phyloP scores from a whole-genome alignment of 169 alveolate genomes.

The Cryptosporidium felis region DNA sequence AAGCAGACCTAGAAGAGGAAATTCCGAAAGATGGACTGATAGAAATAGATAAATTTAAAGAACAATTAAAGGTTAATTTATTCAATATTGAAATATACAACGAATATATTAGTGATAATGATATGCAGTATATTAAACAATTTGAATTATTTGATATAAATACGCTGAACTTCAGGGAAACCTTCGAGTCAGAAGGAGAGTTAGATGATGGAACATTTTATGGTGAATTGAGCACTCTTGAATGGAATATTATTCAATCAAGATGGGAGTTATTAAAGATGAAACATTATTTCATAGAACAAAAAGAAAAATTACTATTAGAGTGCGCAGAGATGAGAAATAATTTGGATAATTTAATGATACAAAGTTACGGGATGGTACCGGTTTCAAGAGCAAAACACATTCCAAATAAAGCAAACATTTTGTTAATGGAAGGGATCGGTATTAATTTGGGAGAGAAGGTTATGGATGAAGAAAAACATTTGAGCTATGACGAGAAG shows the following conservation, averaged over 20 bases:
- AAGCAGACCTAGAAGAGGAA: too few species aligned
- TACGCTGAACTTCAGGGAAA: background rate
- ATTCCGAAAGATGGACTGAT: constrained; percentile 33
- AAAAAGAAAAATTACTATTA: constrained; percentile 33
- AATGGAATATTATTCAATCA: constrained; percentile 61
- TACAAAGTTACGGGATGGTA: constrained; percentile 20
- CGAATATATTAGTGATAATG: constrained; percentile 35
- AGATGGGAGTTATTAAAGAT: constrained; percentile 55
- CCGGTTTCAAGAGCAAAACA: constrained; percentile 14
- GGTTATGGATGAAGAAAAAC: background rate
- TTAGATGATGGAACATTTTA: constrained; percentile 61
- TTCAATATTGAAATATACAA: constrained; percentile 20
- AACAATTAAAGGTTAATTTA: constrained; percentile 19
- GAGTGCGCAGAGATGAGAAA: constrained; percentile 63
- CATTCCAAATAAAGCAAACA: background rate
- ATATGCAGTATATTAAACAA: constrained; percentile 12
- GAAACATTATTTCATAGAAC: constrained; percentile 39
- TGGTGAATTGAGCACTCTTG: constrained; percentile 33
- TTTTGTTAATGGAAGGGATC: constrained; percentile 2
- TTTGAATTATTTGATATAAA: constrained; percentile 30
- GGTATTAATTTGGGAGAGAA: constrained; percentile 7
- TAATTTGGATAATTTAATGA: constrained; percentile 15
- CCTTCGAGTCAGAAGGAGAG: constrained; percentile 57
- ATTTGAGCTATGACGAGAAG: constrained; percentile 43
- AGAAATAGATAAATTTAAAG: constrained; percentile 49